Percentiles rank a stretch among this genome's conserved stretches.
These are phyloP conservation scores for Millerozyma miso DNA, from an alignment of 805 yeast species.

Conservation along the genomic window DNA sequence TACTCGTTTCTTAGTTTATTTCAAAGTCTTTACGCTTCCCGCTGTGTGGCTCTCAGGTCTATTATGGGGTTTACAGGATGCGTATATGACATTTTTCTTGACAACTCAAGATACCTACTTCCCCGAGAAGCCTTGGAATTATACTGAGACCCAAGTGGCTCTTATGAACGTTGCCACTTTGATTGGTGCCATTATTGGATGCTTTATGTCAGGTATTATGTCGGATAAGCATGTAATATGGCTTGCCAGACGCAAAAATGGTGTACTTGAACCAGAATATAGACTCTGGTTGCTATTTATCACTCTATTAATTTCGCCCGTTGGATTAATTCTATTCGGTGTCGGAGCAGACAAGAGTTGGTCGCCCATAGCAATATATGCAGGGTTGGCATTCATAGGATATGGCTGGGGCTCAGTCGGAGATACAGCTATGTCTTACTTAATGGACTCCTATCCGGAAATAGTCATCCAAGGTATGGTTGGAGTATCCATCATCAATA, in stretches of 20 bases:
- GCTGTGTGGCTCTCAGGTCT: conserved; percentile 62
- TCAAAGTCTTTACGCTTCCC: conserved; percentile 59
- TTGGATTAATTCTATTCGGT: conserved; percentile 62
- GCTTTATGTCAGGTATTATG: conserved; percentile 58
- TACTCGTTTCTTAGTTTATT: conserved; percentile 44
- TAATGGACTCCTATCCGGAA: conserved; percentile 67
- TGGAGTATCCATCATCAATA: conserved; percentile 62
- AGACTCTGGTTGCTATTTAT: conserved; percentile 54
- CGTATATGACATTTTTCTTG: conserved; percentile 67
- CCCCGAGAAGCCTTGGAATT: conserved; percentile 63
- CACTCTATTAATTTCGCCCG: conserved; percentile 55
- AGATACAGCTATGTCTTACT: conserved; percentile 63
- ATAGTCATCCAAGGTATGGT: conserved; percentile 70
- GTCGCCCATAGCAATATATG: conserved; percentile 52
- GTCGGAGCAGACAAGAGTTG: conserved; percentile 57
- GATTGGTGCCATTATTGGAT: conserved; percentile 63
- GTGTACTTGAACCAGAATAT: conserved; percentile 63
- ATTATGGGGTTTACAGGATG: conserved; percentile 82
- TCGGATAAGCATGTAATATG: conserved; percentile 59
- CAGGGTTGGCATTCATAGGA: conserved; percentile 62
- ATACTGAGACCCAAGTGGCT: conserved; percentile 63
- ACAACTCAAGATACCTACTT: conserved; percentile 69
- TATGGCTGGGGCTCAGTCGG: conserved; percentile 70
- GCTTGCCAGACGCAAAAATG: conserved; percentile 58
- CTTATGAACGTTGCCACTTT: conserved; percentile 70